phyloP scores from a whole-genome alignment of 306 rosid species.

The Casuarina cunninghamiana region DNA sequence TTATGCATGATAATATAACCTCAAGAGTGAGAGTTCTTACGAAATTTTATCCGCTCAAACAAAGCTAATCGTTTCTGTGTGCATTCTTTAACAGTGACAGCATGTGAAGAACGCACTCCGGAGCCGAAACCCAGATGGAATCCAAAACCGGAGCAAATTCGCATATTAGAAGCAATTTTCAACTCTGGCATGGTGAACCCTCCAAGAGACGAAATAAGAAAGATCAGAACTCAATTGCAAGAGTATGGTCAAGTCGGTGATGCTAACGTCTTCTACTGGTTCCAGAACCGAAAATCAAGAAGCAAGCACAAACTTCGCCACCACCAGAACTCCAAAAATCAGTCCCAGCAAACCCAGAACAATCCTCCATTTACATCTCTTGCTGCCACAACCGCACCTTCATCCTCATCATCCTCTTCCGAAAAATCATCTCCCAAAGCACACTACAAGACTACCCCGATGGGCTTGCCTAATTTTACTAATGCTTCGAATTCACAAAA shows the following conservation, averaged over 20 bases:
- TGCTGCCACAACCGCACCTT: conserved; percentile 23
- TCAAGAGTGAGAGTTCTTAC: background rate
- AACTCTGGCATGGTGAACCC: conserved; percentile 98
- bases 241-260: conserved; percentile 97
- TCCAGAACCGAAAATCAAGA: conserved; percentile 92
- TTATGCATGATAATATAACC: too few relatives aligned
- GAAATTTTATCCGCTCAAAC: background rate
- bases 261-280: conserved; percentile 97
- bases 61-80: background rate
- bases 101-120: conserved; percentile 82
- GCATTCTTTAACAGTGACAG: conserved; percentile 22
- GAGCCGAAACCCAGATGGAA: conserved; percentile 99
- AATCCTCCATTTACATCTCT: conserved; percentile 11
- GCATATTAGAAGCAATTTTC: conserved; percentile 88
- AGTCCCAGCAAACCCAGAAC: conserved; percentile 28
- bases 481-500: conserved; percentile 58
- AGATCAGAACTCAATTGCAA: conserved; percentile 83
- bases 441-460: conserved; percentile 38
- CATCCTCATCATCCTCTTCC: conserved; percentile 70
- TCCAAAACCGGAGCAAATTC: conserved; percentile 90
- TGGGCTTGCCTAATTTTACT: conserved; percentile 47
- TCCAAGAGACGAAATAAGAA: conserved; percentile 89
- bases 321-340: conserved; percentile 63
- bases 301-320: conserved; percentile 98
- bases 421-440: conserved; percentile 69